A percentile compares a stretch with the other conserved stretches of the same genome.
phyloP scores from a whole-genome alignment of 2,329 filamentous ascomycete genomes.

The Venturiaceae sp. region DNA sequence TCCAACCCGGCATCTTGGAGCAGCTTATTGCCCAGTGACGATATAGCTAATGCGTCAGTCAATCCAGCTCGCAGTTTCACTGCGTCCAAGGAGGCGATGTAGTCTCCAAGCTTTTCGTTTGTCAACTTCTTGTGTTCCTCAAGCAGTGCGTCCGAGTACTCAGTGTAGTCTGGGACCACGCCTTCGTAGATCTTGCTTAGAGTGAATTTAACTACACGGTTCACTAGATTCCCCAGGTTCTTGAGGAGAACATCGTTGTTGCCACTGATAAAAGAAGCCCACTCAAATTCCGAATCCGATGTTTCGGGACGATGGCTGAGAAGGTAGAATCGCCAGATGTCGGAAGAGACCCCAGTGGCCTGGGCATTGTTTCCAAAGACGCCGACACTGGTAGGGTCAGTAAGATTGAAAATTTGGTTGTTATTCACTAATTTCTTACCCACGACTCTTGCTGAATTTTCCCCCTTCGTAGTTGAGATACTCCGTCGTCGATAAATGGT shows the following conservation, averaged over 20 bases:
- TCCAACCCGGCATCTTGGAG: constrained; percentile 52
- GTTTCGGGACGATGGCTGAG: constrained; percentile 77
- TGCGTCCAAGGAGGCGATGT: constrained; percentile 57
- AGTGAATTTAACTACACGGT: constrained; percentile 55
- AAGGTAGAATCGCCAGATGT: constrained; percentile 92
- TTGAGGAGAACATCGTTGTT: constrained; percentile 87
- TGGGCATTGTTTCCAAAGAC: constrained; percentile 87
- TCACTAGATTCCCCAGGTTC: constrained; percentile 54
- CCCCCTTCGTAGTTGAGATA: constrained; percentile 44
- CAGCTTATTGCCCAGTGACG: constrained; percentile 49
- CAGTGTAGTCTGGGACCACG: constrained; percentile 56
- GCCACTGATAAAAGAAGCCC: constrained; percentile 69
- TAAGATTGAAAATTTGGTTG: no score
- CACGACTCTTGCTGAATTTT: constrained; percentile 88
- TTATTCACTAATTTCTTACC: no score
- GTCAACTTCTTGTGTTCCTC: constrained; percentile 45
- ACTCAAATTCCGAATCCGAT: constrained; percentile 82
- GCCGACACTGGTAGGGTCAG: no score
- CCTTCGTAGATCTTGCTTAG: constrained; percentile 63
- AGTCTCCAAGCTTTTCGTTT: constrained; percentile 56
- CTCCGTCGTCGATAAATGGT: constrained; percentile 82
- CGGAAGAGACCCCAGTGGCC: constrained; percentile 72
- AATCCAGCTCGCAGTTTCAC: constrained; percentile 63
- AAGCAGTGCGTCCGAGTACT: constrained; percentile 30
- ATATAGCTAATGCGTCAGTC: constrained; percentile 56